A percentile compares a stretch with the other conserved stretches of the same genome.
These are phyloP conservation scores for Irineochytrium annulatum DNA, from an alignment of 192 early-diverging fungal species.

Conservation along the genomic window DNA sequence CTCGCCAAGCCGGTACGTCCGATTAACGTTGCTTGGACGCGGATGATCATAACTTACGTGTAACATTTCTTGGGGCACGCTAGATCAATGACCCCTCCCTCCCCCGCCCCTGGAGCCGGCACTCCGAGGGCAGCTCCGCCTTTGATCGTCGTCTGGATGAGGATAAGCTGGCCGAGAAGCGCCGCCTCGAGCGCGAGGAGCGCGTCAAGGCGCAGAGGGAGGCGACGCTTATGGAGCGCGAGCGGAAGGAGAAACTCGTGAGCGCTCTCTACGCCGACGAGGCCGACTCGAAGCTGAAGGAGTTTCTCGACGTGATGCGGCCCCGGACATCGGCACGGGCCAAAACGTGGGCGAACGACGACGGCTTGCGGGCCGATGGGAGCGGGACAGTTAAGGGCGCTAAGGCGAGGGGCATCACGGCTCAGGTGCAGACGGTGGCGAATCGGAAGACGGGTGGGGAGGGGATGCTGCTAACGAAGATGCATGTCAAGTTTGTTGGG, in stretches of 20 bases:
- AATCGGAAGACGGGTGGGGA: conserved; percentile 61
- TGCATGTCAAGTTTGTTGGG: conserved; percentile 57
- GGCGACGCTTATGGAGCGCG: conserved; percentile 26
- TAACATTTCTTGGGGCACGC: neutral
- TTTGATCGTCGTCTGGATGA: conserved; percentile 45
- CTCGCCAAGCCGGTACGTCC: conserved; percentile 77
- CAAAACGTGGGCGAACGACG: conserved; percentile 92
- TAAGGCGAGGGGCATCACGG: conserved; percentile 13
- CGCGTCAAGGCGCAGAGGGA: conserved; percentile 9
- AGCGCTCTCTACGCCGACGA: too few relatives aligned
- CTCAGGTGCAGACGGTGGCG: conserved; percentile 36
- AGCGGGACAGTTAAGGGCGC: conserved; percentile 9
- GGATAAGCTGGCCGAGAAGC: conserved; percentile 25
- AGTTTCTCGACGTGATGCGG: conserved; percentile 83
- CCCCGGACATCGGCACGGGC: conserved; percentile 61
- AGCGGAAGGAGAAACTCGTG: conserved; percentile 50
- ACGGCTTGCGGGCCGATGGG: conserved; percentile 32
- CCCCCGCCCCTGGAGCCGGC: conserved; percentile 85
- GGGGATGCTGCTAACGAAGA: conserved; percentile 54
- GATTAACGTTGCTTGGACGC: neutral
- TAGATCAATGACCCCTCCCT: conserved; percentile 77
- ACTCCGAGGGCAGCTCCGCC: conserved; percentile 82
- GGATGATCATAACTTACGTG: neutral
- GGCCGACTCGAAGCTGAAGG: conserved; percentile 79
- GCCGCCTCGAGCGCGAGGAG: conserved; percentile 12